phyloP scores from a whole-genome alignment of 1,284 basidiomycete species.

The Apiotrichum domesticum region DNA sequence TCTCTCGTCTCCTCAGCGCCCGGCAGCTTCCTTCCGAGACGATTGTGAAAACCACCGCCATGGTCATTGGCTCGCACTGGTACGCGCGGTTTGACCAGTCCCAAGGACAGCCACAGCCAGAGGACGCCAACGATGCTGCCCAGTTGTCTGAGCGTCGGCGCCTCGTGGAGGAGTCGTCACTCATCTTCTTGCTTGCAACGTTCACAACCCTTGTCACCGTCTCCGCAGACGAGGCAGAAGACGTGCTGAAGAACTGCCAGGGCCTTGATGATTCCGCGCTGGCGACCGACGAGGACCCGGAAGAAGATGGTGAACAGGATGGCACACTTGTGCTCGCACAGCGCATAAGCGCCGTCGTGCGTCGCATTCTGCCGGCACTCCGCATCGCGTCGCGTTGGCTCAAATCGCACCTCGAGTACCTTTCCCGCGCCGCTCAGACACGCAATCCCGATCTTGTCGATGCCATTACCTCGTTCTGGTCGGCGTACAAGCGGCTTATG shows the following conservation, averaged over 20 bases:
- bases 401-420: conserved; percentile 67
- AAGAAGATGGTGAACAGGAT: conserved; percentile 45
- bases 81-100: conserved; percentile 59
- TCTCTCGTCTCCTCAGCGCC: conserved; percentile 55
- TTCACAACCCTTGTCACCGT: conserved; percentile 63
- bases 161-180: conserved; percentile 60
- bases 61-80: conserved; percentile 73
- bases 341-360: conserved; percentile 74
- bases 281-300: conserved; percentile 42
- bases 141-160: conserved; percentile 23
- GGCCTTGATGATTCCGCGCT: conserved; percentile 16
- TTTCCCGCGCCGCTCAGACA: conserved; percentile 42
- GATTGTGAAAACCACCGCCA: conserved; percentile 67
- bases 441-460: conserved; percentile 17
- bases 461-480: conserved; percentile 59
- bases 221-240: conserved; percentile 54
- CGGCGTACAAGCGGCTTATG: conserved; percentile 62
- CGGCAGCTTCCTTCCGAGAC: conserved; percentile 68
- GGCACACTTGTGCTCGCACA: conserved; percentile 55
- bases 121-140: conserved; percentile 13
- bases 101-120: conserved; percentile 11
- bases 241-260: conserved; percentile 22
- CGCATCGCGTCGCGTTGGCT: conserved; percentile 88
- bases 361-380: conserved; percentile 77
- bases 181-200: conserved; percentile 66